Evolutionary conservation across 2,329 filamentous ascomycete species (phyloP).

Genomic region (Hortaea sp.): DNA sequence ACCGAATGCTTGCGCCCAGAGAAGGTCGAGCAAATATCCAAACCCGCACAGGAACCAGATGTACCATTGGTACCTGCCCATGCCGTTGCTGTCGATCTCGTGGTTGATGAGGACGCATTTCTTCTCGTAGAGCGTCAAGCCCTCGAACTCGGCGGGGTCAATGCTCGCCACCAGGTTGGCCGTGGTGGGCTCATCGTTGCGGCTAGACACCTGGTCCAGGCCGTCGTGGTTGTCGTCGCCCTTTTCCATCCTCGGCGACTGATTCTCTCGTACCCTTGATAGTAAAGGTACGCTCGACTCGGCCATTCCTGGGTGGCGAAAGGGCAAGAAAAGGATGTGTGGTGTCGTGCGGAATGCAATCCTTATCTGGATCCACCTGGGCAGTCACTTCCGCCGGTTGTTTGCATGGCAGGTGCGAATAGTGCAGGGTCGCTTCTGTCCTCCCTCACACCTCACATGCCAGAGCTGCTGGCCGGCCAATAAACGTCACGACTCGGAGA

Average conservation of each 20-base stretch:
- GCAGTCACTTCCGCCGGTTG: no score
- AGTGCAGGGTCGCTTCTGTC: no score
- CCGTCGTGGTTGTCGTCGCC: not conserved
- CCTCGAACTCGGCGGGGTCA: slow-evolving; percentile 14
- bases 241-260: not conserved
- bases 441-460: no score
- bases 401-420: no score
- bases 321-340: no score
- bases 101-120: slow-evolving; percentile 35
- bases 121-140: slow-evolving; percentile 31
- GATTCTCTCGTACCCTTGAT: not conserved
- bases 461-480: no score
- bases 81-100: slow-evolving; percentile 43
- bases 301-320: not conserved
- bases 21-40: slow-evolving; percentile 46
- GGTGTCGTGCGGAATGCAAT: no score
- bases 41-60: slow-evolving; percentile 44
- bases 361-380: no score
- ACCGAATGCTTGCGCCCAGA: slow-evolving; percentile 51
- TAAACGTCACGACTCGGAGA: no score
- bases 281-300: not conserved
- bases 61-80: slow-evolving; percentile 45
- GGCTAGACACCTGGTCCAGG: not conserved
- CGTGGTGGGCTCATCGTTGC: not conserved
- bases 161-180: not conserved